Evolutionary conservation across 1,139 yeast species (phyloP).

Genomic region (Casaregolazyma suthepensis): DNA sequence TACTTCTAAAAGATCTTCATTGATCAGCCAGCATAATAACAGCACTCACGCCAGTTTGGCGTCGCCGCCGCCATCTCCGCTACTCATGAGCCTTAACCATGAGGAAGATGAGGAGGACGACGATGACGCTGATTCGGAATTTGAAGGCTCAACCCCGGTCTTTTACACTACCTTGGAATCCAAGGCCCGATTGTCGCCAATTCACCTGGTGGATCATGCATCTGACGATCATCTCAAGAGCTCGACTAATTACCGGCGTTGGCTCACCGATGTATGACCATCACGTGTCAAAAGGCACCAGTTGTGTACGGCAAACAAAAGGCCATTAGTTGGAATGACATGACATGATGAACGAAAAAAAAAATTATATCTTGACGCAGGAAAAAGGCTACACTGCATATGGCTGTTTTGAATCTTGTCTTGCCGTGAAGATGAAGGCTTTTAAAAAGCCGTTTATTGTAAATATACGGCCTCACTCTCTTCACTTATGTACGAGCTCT

Average conservation of each 20-base stretch:
- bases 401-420: neutral
- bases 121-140: constrained; percentile 1
- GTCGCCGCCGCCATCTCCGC: constrained; percentile 17
- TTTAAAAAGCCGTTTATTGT: no score
- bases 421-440: no score
- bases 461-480: neutral
- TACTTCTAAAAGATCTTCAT: constrained; percentile 4
- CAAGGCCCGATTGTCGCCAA: constrained; percentile 9
- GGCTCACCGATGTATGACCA: constrained; percentile 19
- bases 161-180: constrained; percentile 4
- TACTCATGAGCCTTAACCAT: constrained; percentile 7
- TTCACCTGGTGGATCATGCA: neutral
- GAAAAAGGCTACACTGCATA: neutral
- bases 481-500: neutral
- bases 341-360: neutral
- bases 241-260: constrained; percentile 21
- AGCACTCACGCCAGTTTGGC: constrained; percentile 2
- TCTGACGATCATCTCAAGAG: constrained; percentile 14
- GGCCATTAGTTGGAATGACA: neutral
- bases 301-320: neutral
- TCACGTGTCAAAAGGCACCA: neutral
- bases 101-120: constrained; percentile 1
- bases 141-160: constrained; percentile 12
- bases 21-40: constrained; percentile 5
- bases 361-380: neutral